Evolutionary conservation across 495 filamentous ascomycete species (phyloP).

Genomic region (Pseudomonodictys pantanalensis): DNA sequence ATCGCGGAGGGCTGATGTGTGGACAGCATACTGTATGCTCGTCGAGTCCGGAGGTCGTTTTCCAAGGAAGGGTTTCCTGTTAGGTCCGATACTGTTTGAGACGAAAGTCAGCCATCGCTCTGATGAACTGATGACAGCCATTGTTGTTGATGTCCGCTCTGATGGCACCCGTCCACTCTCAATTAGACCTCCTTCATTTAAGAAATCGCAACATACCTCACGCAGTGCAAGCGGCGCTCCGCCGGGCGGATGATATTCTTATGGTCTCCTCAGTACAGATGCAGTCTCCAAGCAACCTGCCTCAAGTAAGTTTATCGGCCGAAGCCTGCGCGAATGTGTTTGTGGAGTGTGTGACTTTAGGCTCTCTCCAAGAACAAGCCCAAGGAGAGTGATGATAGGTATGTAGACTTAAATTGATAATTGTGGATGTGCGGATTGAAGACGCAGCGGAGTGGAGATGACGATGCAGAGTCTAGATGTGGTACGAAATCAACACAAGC

Average conservation of each 20-base stretch:
- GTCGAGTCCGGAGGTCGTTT: constrained; percentile 58
- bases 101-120: constrained; percentile 8
- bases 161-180: no score
- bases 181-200: not conserved
- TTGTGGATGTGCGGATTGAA: not conserved
- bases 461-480: constrained; percentile 7
- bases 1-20: constrained; percentile 63
- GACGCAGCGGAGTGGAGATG: constrained; percentile 3
- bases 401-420: no score
- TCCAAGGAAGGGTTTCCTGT: constrained; percentile 51
- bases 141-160: no score
- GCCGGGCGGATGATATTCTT: constrained; percentile 49
- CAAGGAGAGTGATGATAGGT: not conserved
- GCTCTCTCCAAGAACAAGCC: not conserved
- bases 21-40: constrained; percentile 73
- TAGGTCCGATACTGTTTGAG: constrained; percentile 41
- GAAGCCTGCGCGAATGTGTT: constrained; percentile 19
- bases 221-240: constrained; percentile 71
- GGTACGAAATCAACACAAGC: constrained; percentile 8
- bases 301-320: constrained; percentile 29
- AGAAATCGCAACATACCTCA: constrained; percentile 53
- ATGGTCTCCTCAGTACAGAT: constrained; percentile 39
- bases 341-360: constrained; percentile 2
- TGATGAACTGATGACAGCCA: no score
- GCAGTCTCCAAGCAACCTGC: constrained; percentile 30